A percentile compares a stretch with the other conserved stretches of the same genome.
Conservation (phyloP, 257 asterid species). For the Plantago elongata region DNA sequence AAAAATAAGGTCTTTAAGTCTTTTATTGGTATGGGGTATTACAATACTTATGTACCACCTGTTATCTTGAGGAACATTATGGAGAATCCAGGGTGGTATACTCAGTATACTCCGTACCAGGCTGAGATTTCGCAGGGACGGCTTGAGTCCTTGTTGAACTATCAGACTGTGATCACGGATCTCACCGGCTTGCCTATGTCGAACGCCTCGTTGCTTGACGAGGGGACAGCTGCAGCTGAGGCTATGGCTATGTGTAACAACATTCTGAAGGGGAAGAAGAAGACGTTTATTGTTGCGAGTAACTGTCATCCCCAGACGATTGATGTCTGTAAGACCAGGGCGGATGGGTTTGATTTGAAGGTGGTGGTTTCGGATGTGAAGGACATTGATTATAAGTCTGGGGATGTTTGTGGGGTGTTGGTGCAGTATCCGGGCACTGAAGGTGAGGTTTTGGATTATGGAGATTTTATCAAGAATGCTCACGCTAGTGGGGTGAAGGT, state of each 20-base stretch:
- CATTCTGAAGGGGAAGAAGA: conserved; percentile 78
- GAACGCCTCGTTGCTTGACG: conserved; percentile 90
- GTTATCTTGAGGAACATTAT: conserved; percentile 80
- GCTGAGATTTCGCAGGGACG: conserved; percentile 98
- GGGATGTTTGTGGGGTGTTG: conserved; percentile 91
- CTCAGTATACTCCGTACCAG: conserved; percentile 97
- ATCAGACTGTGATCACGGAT: conserved; percentile 85
- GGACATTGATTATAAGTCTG: conserved; percentile 67
- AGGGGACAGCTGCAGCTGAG: conserved; percentile 97
- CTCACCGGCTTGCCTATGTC: conserved; percentile 96
- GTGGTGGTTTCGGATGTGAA: conserved; percentile 67
- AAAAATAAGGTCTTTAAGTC: conserved; percentile 79
- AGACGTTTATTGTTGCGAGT: conserved; percentile 79
- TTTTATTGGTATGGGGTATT: conserved; percentile 92
- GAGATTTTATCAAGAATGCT: conserved; percentile 80
- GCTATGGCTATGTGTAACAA: conserved; percentile 99
- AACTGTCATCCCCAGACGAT: conserved; percentile 97
- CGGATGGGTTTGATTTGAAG: conserved; percentile 78
- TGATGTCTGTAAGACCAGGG: conserved; percentile 83
- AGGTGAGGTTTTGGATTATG: conserved; percentile 86
- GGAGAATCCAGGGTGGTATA: conserved; percentile 99
- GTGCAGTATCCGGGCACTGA: conserved; percentile 98
- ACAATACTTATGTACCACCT: conserved; percentile 80
- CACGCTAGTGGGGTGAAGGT: conserved; percentile 94
- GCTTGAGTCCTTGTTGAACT: conserved; percentile 83